Conservation (phyloP, 139 green algal species). For the Micractinium sp. region DNA sequence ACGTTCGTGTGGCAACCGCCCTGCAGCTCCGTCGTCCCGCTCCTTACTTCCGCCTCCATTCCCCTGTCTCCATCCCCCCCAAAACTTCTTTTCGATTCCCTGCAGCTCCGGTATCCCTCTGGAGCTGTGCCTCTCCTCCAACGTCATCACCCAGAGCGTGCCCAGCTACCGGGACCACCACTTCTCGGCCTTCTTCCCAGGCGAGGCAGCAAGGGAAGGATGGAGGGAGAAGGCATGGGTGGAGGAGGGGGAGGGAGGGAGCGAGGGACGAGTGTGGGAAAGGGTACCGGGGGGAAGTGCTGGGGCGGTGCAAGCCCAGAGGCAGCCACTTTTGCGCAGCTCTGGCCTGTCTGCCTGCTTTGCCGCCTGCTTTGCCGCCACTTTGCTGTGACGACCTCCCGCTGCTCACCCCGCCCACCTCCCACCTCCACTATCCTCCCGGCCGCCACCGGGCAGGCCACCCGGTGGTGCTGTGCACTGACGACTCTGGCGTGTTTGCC, state of each 20-base stretch:
- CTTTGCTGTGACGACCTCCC: not conserved
- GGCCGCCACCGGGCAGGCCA: constrained; percentile 46
- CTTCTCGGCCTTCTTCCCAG: constrained; percentile 58
- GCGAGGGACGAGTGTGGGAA: not conserved
- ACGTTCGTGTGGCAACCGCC: too few relatives aligned
- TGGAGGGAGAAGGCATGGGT: too few relatives aligned
- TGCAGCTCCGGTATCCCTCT: constrained; percentile 64
- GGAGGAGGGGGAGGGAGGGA: too few relatives aligned
- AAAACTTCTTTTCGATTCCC: too few relatives aligned
- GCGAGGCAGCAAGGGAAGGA: not conserved
- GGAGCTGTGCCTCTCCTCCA: constrained; percentile 82
- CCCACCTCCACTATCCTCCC: not conserved
- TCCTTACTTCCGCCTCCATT: constrained; percentile 25
- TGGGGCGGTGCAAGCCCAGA: too few relatives aligned
- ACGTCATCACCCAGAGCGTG: constrained; percentile 65
- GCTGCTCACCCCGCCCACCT: not conserved
- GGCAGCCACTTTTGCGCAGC: too few relatives aligned
- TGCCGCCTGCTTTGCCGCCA: not conserved
- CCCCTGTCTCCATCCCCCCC: too few relatives aligned
- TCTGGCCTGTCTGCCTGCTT: too few relatives aligned
- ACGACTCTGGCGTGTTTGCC: constrained; percentile 81
- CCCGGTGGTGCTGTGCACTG: constrained; percentile 83
- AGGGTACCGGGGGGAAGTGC: not conserved
- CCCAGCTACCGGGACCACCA: constrained; percentile 71
- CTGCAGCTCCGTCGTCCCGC: constrained; percentile 54